Percentiles rank a stretch among this genome's conserved stretches.
Evolutionary conservation across 495 filamentous ascomycete genomes (phyloP).

Genomic region (Penicillium argentinense): DNA sequence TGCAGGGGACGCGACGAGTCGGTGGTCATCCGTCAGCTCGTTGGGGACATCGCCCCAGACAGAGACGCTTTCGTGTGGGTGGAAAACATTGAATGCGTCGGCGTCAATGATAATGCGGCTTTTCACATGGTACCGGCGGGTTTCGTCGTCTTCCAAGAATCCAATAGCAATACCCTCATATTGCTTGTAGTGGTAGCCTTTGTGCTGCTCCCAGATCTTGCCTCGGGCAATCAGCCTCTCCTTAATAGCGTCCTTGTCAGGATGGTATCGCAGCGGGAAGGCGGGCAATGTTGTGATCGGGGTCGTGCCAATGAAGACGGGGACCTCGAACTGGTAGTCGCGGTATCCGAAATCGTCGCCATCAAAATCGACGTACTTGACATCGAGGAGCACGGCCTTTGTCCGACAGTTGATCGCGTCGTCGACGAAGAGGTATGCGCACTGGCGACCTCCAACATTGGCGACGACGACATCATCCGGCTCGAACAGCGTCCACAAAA

Average conservation of each 20-base stretch:
- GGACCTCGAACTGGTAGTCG: conserved; percentile 42
- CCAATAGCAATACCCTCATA: conserved; percentile 54
- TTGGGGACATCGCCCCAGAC: conserved; percentile 7
- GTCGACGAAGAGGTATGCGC: conserved; percentile 36
- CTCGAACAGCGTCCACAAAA: conserved; percentile 57
- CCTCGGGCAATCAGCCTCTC: conserved; percentile 45
- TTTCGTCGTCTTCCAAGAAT: conserved; percentile 19
- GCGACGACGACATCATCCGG: conserved; percentile 45
- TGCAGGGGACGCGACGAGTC: conserved; percentile 16
- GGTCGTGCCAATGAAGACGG: conserved; percentile 53
- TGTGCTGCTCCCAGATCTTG: conserved; percentile 50
- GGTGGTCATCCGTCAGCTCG: conserved; percentile 16
- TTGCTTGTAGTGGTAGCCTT: conserved; percentile 60
- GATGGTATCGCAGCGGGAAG: conserved; percentile 59
- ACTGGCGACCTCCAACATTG: conserved; percentile 33
- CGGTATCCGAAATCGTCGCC: conserved; percentile 57
- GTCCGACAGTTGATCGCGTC: conserved; percentile 10
- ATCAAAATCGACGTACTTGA: conserved; percentile 58
- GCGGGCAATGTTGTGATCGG: conserved; percentile 54
- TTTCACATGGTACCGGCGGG: conserved; percentile 48
- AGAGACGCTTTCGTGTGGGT: conserved; percentile 26
- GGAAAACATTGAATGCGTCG: conserved; percentile 38
- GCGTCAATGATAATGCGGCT: conserved; percentile 58
- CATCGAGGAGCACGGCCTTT: conserved; percentile 26
- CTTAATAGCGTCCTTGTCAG: conserved; percentile 25